Base-by-base conservation (phyloP, 2,329 filamentous ascomycete species). In the Zymoseptoria ardabiliae region DNA sequence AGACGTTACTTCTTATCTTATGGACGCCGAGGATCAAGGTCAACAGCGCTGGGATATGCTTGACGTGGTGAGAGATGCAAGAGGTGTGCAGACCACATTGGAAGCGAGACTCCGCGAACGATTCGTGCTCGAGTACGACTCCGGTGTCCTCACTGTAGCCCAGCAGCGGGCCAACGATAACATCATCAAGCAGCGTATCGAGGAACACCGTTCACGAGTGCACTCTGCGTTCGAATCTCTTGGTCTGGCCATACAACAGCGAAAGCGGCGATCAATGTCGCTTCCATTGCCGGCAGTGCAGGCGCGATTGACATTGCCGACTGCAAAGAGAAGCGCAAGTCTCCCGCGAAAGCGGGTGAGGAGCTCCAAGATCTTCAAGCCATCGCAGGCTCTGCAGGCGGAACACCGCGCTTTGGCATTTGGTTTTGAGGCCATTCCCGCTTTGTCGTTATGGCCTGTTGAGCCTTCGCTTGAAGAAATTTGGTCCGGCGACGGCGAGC, bases 321-420 rank as follows among this genome's bases (percentile, higher is more conserved):
- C 35, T n/a, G 35, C 13, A 5, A 45, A n/a, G 35, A 45, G 35
- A 45, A 45, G 35, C 35, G 4, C 17, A 45, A 45, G 35, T 45
- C 13, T 45, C 7, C 35, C 35, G 35, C 35, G 35, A n/a, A 45
- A 45, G 35, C 35, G 35, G 10, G 17, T n/a, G 13, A 45, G 17
- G 35, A n/a, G 6, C 11, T 45, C 35, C 6, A 45, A n/a, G 35
- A 45, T 5, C 13, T 45, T 62, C 35, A 60, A 21, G 28, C 55
- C 58, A n/a, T 55, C 58, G 13, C 30, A 28, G 9, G 23, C 54
- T 13, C 35, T 51, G 53, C 58, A 56, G 45, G 53, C 58, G 20
- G 28, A 20, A 13, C 30, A 21, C 25, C n/a, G 25, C 20, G 17
- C 48, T 22, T 53, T 49, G 55, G 49, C 55, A 21, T 57, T 48